Percentiles rank a stretch among this genome's conserved stretches.
phyloP scores from a whole-genome alignment of 176 grass and related monocot genomes.

The Leersia perrieri region DNA sequence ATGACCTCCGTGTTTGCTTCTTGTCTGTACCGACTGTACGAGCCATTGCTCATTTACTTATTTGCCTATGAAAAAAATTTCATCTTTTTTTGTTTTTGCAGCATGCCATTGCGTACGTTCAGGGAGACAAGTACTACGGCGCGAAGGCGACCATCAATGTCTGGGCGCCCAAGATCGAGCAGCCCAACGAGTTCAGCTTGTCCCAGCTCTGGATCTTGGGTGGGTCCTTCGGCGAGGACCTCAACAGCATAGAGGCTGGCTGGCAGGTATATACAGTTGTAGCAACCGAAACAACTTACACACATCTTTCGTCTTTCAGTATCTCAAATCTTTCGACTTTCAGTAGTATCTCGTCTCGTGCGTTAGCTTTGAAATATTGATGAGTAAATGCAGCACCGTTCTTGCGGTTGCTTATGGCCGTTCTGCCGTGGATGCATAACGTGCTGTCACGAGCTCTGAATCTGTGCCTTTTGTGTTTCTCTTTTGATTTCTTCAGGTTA shows the following conservation, averaged over 20 bases:
- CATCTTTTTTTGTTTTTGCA: constrained; percentile 34
- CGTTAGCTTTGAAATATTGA: constrained; percentile 25
- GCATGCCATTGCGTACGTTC: constrained; percentile 79
- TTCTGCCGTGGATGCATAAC: background rate
- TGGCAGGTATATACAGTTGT: no score
- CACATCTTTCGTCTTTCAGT: no score
- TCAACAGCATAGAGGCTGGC: constrained; percentile 94
- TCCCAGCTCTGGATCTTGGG: constrained; percentile 92
- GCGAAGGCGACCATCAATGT: constrained; percentile 94
- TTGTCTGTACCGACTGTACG: background rate
- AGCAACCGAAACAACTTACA: constrained; percentile 7
- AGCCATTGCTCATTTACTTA: background rate
- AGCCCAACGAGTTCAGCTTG: constrained; percentile 81
- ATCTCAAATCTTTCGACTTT: no score
- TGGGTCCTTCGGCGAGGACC: constrained; percentile 74
- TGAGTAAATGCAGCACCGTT: constrained; percentile 49
- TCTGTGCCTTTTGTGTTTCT: constrained; percentile 12
- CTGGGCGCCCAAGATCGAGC: constrained; percentile 84
- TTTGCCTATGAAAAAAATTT: constrained; percentile 1
- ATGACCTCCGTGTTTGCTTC: background rate
- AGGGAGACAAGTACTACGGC: constrained; percentile 89
- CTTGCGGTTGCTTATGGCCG: constrained; percentile 4
- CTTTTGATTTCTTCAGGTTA: constrained; percentile 56
- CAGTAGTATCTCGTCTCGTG: background rate
- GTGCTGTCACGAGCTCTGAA: constrained; percentile 48